These are phyloP conservation scores for Dryas alaskensis DNA, from an alignment of 306 rosid species.

Conservation along the genomic window DNA sequence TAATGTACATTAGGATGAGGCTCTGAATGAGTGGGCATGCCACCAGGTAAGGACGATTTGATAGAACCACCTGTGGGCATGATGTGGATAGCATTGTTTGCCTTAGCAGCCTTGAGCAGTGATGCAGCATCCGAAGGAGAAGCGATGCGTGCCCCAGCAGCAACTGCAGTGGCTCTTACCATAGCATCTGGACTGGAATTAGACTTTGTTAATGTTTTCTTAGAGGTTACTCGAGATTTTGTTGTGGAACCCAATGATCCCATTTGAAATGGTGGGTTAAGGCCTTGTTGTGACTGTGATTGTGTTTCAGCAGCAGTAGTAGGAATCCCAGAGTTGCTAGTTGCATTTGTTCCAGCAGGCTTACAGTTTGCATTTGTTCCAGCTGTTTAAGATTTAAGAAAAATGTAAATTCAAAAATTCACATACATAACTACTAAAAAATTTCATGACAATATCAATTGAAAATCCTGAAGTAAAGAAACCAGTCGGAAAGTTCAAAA, in stretches of 20 bases:
- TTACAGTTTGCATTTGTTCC: conserved; percentile 14
- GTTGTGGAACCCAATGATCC: conserved; percentile 37
- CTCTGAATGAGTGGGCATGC: conserved; percentile 33
- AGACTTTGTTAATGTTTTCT: conserved; percentile 43
- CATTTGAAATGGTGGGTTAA: conserved; percentile 14
- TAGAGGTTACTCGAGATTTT: conserved; percentile 40
- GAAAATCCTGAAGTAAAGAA: neutral
- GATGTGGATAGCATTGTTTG: conserved; percentile 40
- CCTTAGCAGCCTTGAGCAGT: conserved; percentile 51
- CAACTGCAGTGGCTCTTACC: conserved; percentile 56
- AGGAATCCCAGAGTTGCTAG: conserved; percentile 36
- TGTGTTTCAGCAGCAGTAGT: conserved; percentile 37
- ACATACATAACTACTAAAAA: neutral
- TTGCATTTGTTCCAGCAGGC: conserved; percentile 18
- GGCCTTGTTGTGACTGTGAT: conserved; percentile 44
- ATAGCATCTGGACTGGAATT: conserved; percentile 32
- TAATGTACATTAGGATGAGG: conserved; percentile 34
- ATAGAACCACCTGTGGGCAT: conserved; percentile 40
- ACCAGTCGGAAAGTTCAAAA: neutral
- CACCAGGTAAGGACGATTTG: conserved; percentile 34
- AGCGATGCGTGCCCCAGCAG: conserved; percentile 65
- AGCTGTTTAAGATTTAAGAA: conserved; percentile 30
- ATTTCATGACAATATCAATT: too few species aligned
- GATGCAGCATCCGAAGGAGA: conserved; percentile 54
- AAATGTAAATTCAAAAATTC: neutral